Evolutionary conservation across 441 rosid genomes (phyloP).

Genomic region (Populus hybrid): DNA sequence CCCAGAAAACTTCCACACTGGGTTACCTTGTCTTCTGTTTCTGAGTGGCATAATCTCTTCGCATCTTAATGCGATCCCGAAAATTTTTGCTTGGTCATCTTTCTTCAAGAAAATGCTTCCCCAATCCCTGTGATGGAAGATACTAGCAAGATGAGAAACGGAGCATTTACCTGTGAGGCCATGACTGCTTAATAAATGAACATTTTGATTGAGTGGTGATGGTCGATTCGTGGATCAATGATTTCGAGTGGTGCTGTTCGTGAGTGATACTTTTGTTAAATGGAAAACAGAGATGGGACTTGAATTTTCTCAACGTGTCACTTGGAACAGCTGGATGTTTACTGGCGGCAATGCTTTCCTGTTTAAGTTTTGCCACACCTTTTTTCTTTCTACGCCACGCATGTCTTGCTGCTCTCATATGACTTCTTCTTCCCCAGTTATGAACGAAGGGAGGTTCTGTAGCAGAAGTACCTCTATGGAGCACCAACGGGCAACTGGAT

Average conservation of each 20-base stretch:
- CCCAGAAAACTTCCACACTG: neutral
- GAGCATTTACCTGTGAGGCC: neutral
- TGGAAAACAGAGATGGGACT: too few species aligned
- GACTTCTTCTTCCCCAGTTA: too few species aligned
- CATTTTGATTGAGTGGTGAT: too few species aligned
- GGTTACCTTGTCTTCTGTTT: neutral
- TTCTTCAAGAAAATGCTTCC: neutral
- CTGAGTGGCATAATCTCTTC: neutral
- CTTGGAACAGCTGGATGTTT: too few species aligned
- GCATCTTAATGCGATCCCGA: neutral
- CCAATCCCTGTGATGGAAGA: neutral
- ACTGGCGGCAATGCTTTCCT: neutral
- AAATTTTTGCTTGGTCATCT: too few species aligned
- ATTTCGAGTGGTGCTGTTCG: neutral
- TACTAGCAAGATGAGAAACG: neutral
- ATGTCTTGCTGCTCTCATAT: neutral
- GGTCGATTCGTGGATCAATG: too few species aligned
- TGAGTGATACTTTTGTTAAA: neutral
- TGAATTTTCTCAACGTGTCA: too few species aligned
- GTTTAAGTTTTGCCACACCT: neutral
- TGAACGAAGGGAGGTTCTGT: too few species aligned
- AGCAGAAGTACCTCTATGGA: neutral
- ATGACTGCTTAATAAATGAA: neutral
- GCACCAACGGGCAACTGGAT: neutral
- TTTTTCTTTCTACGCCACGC: neutral